Evolutionary conservation across 768 basidiomycete species (phyloP).

Genomic region (Stropharia rugosoannulata): DNA sequence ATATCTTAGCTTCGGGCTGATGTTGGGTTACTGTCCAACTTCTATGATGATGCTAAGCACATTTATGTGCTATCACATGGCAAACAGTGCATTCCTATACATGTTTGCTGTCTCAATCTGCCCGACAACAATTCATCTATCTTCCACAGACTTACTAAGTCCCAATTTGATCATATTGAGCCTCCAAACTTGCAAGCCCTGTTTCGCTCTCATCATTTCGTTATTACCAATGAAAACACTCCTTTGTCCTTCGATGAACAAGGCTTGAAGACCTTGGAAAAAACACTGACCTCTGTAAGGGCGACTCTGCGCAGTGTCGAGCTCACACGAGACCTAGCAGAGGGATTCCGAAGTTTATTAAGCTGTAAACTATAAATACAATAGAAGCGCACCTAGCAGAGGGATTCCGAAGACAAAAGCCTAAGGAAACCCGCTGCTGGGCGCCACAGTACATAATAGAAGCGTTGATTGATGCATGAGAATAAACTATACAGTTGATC

Average conservation of each 20-base stretch:
- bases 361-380: too few species aligned
- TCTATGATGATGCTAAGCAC: not conserved
- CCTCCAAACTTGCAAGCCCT: not conserved
- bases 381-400: too few species aligned
- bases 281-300: too few species aligned
- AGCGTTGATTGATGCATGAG: too few species aligned
- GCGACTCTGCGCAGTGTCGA: too few species aligned
- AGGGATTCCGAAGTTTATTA: too few species aligned
- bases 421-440: too few species aligned
- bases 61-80: not conserved
- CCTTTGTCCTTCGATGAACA: not conserved
- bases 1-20: not conserved
- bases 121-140: not conserved
- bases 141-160: not conserved
- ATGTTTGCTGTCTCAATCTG: not conserved
- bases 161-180: not conserved
- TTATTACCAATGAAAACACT: not conserved
- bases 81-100: not conserved
- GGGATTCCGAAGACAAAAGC: too few species aligned
- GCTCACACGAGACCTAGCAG: too few species aligned
- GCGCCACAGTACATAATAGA: too few species aligned
- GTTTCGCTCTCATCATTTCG: not conserved
- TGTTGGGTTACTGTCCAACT: not conserved
- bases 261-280: not conserved
- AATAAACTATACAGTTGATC: too few species aligned